phyloP scores from a whole-genome alignment of 2,329 filamentous ascomycete species.

The Clarireedia hainanense region DNA sequence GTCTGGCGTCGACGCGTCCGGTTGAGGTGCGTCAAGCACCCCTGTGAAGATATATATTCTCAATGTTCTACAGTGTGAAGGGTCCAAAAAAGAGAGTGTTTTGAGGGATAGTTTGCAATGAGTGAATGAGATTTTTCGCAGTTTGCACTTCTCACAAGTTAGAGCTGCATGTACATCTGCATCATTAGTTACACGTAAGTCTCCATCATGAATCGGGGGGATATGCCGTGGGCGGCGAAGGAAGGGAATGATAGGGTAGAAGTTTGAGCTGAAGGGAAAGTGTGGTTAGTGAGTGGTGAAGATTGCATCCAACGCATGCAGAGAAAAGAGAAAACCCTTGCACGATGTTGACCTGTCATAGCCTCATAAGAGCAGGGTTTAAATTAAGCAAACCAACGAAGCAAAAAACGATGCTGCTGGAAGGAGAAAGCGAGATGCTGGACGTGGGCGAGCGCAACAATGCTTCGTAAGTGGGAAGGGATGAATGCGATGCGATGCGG shows the following conservation, averaged over 20 bases:
- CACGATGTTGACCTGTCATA: background rate
- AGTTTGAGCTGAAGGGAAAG: background rate
- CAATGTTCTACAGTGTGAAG: background rate
- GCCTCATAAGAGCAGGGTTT: background rate
- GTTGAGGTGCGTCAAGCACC: constrained; percentile 7
- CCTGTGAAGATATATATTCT: constrained; percentile 7
- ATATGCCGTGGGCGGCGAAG: constrained; percentile 1
- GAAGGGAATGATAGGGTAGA: constrained; percentile 7
- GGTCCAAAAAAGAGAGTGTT: background rate
- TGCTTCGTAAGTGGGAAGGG: too few species aligned
- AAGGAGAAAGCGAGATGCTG: background rate
- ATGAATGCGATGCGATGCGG: too few species aligned
- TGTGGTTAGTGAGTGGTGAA: background rate
- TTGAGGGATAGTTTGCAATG: background rate
- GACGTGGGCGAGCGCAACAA: background rate
- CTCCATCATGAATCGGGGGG: background rate
- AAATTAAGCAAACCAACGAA: constrained; percentile 3
- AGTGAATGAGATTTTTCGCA: background rate
- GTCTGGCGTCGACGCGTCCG: background rate
- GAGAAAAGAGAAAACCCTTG: constrained; percentile 7
- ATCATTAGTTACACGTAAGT: constrained; percentile 7
- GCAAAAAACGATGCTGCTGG: background rate
- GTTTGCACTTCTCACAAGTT: too few species aligned
- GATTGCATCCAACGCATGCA: constrained; percentile 9
- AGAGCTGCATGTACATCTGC: background rate